Evolutionary conservation across 805 yeast species (phyloP), one percentile per base, ranked within the genome.

Genomic region (Candida ipomoeae): DNA sequence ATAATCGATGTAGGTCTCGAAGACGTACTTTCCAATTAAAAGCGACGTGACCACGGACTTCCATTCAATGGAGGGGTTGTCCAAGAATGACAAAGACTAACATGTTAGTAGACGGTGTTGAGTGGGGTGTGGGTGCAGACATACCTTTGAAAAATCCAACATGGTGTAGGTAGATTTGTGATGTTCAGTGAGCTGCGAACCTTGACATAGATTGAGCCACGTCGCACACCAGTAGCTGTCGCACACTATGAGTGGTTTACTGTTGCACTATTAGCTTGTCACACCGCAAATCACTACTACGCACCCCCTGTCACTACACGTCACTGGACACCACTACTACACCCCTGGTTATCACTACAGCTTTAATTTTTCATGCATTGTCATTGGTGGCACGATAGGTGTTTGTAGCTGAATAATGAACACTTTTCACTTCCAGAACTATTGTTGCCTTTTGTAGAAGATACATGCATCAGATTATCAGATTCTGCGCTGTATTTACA

Each of bases 41-140:
- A 89, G 82, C 1, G 90, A 87, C 41, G 87, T 65, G 43, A 92
- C 80, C 40, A 91, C 72, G 11, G 76, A 61, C 63, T 89, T 89
- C 97, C 97, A 94, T 54, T 89, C 79, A 60, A 89, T 79, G 14
- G 77, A 75, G 3, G 94, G 84, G 44, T 69, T 72, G 63, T 89
- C 96, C 52, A 85, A 70, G 33, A 79, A 67, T 3, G 75, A 62
- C 52, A 83, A 79, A 11, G 82, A 54, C 77, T 71, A 21, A 11
- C 4, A 14, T 29, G 65, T 66, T 66, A 66, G 69, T 18, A 6
- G 29, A 8, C 8, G 31, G n/a, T 35, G 34, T 10, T 13, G 20
- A 21, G 17, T 31, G 17, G 15, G 17, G 18, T n/a, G 15, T 20
- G 34, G 10, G 37, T n/a, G 5, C 2, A 14, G 7, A 54, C 60